These are phyloP conservation scores for Kickxella alabastrina DNA, from an alignment of 192 early-diverging fungal species.

Conservation along the genomic window DNA sequence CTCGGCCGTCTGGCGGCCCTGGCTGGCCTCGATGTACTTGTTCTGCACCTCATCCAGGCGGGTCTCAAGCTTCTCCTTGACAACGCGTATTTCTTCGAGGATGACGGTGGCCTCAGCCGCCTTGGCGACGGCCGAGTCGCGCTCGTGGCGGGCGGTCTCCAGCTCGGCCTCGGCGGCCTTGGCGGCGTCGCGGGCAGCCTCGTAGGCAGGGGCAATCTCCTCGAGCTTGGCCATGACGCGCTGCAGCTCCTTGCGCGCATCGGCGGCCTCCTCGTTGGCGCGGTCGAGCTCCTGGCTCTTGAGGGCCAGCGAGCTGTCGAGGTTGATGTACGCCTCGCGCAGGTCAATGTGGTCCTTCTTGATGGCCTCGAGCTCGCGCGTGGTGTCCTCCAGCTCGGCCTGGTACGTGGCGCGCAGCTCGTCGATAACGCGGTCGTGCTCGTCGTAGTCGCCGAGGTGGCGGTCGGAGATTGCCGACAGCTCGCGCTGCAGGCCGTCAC, in stretches of 20 bases:
- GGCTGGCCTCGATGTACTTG: constrained; percentile 61
- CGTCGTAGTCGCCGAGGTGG: constrained; percentile 72
- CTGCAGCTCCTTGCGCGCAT: constrained; percentile 77
- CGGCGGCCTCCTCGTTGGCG: constrained; percentile 62
- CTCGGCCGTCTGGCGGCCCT: constrained; percentile 67
- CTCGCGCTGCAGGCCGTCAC: constrained; percentile 76
- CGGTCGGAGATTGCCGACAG: constrained; percentile 63
- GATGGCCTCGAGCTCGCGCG: constrained; percentile 76
- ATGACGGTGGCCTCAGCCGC: constrained; percentile 66
- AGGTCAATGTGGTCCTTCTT: constrained; percentile 59
- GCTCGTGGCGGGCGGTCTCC: constrained; percentile 63
- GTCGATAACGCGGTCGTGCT: constrained; percentile 69
- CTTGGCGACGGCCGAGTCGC: constrained; percentile 45
- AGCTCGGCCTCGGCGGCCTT: constrained; percentile 57
- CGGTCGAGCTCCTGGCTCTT: constrained; percentile 70
- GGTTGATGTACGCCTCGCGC: constrained; percentile 66
- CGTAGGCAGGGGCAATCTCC: constrained; percentile 52
- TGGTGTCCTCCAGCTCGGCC: constrained; percentile 75
- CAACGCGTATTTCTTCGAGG: constrained; percentile 59
- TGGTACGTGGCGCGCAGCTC: constrained; percentile 76
- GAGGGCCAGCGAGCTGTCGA: constrained; percentile 65
- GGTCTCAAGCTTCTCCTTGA: constrained; percentile 67
- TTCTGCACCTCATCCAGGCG: constrained; percentile 66
- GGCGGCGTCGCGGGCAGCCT: constrained; percentile 52
- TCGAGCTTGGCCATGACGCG: constrained; percentile 66